Percentiles rank a stretch among this genome's conserved stretches.
Evolutionary conservation across 208 protist species (phyloP).

Genomic region (Acanthamoeba lugdunensis): DNA sequence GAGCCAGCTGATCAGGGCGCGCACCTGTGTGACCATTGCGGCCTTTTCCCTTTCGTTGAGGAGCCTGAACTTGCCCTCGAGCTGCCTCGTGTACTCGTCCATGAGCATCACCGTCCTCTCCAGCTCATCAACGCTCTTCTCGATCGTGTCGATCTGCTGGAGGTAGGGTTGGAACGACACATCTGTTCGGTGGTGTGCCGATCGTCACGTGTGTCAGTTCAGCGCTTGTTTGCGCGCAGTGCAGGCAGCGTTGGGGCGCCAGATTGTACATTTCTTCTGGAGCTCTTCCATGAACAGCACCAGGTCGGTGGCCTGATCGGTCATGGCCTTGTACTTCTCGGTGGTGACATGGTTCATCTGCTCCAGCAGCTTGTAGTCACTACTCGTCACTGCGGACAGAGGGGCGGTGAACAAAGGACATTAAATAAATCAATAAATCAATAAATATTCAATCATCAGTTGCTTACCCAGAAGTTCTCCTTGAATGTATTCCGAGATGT

Average conservation of each 20-base stretch:
- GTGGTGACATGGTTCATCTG: slow-evolving; percentile 67
- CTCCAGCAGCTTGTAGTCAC: slow-evolving; percentile 70
- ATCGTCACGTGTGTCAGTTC: background rate
- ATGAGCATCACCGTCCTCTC: slow-evolving; percentile 68
- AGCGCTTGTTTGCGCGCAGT: background rate
- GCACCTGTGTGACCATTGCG: slow-evolving; percentile 3
- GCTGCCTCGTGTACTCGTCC: slow-evolving; percentile 68
- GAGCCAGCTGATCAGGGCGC: too few species aligned
- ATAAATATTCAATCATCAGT: background rate
- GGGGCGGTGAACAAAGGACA: slow-evolving; percentile 13
- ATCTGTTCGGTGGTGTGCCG: background rate
- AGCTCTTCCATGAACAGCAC: slow-evolving; percentile 67
- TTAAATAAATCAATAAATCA: background rate
- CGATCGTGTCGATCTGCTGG: slow-evolving; percentile 53
- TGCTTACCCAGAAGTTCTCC: slow-evolving; percentile 14
- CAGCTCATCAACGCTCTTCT: slow-evolving; percentile 62
- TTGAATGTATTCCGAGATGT: slow-evolving; percentile 59
- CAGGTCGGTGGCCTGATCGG: slow-evolving; percentile 64
- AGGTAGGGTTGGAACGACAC: slow-evolving; percentile 53
- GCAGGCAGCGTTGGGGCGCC: background rate
- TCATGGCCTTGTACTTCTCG: slow-evolving; percentile 68
- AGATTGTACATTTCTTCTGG: slow-evolving; percentile 69
- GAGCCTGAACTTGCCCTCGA: slow-evolving; percentile 65
- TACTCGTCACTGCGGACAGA: slow-evolving; percentile 26
- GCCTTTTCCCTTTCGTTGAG: slow-evolving; percentile 41